Evolutionary conservation across 495 filamentous ascomycete species (phyloP), one percentile per base, ranked within the genome.

Genomic region (Penicillium odoratum): DNA sequence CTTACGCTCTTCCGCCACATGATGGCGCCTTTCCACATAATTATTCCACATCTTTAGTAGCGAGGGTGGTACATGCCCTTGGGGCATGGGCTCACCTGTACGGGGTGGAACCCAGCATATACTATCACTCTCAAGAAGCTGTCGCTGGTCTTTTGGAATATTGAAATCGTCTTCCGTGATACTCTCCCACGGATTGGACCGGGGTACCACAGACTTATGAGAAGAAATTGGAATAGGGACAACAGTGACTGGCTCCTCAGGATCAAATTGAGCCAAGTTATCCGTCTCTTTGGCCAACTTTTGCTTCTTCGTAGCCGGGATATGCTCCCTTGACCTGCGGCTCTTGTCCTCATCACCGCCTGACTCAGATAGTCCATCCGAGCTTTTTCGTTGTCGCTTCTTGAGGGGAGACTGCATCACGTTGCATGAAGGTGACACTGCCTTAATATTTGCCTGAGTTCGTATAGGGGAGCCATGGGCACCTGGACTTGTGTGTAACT

Each of bases 121-220:
- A 15, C 67, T 60, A 4, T 70, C 57, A 3, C 71, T 65, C 15
- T 83, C 76, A 4, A 95, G 67, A 16, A 92, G 66, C 18, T 74
- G 62, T 48, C 72, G 69, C 64, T 96, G 91, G 15, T 84, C 80
- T 34, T 70, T 78, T 6, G 83, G 81, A 46, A 92, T 83, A 33
- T 58, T 73, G 28, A 84, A 68, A 60, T 86, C 78, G 47, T 66
- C 66, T 21, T 61, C 66, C 25, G 70, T 68, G 46, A 87, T 78
- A 40, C 55, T 55, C 48, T 68, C 44, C 77, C 75, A 78, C 6
- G 71, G 68, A 53, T 74, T 56, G 3, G 51, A 30, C 13, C 51
- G 18, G 16, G 51, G 10, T 7, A 13, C 7, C 18, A 40, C 31
- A 38, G 8, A 7, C 2, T 28, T 51, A 3, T 48, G 28, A 28